A percentile compares a stretch with the other conserved stretches of the same genome.
phyloP scores from a whole-genome alignment of 805 yeast genomes.

The Wickerhamiella siamensis region DNA sequence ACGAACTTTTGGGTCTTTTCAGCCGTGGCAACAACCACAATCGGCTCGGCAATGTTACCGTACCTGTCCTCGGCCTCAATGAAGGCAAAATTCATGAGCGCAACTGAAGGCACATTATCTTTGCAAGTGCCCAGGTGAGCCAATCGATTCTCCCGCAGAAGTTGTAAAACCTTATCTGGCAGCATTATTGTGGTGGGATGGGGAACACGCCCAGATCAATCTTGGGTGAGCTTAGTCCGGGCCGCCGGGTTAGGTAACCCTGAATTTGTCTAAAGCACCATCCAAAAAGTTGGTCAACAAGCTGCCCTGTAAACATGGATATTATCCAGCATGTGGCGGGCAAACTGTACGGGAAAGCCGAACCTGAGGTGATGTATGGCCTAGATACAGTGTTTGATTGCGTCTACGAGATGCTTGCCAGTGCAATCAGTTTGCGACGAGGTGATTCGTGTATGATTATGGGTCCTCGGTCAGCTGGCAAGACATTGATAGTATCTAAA shows the following conservation, averaged over 20 bases:
- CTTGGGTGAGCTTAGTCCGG: too few relatives aligned
- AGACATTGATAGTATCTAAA: slow-evolving; percentile 45
- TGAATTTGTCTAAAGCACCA: too few relatives aligned
- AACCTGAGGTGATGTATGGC: slow-evolving; percentile 22
- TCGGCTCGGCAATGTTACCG: slow-evolving; percentile 16
- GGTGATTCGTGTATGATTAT: slow-evolving; percentile 69
- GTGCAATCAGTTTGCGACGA: slow-evolving; percentile 51
- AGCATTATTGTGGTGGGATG: not conserved
- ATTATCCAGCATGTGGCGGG: slow-evolving; percentile 14
- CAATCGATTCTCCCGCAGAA: slow-evolving; percentile 16
- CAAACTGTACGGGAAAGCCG: slow-evolving; percentile 20
- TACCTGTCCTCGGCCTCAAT: slow-evolving; percentile 22
- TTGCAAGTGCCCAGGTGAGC: slow-evolving; percentile 76
- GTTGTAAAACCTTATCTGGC: slow-evolving; percentile 10
- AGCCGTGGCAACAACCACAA: slow-evolving; percentile 59
- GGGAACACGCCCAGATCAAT: too few relatives aligned
- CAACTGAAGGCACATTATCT: slow-evolving; percentile 67
- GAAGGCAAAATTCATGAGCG: slow-evolving; percentile 79
- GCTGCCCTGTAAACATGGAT: too few relatives aligned
- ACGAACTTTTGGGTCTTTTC: slow-evolving; percentile 57
- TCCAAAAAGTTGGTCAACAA: too few relatives aligned
- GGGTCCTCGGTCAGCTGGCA: slow-evolving; percentile 74
- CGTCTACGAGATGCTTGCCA: slow-evolving; percentile 42
- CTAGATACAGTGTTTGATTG: slow-evolving; percentile 32
- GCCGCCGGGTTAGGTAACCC: too few relatives aligned